These are phyloP conservation scores for Avena eriantha DNA, from an alignment of 176 grass and related monocot species.

Conservation along the genomic window DNA sequence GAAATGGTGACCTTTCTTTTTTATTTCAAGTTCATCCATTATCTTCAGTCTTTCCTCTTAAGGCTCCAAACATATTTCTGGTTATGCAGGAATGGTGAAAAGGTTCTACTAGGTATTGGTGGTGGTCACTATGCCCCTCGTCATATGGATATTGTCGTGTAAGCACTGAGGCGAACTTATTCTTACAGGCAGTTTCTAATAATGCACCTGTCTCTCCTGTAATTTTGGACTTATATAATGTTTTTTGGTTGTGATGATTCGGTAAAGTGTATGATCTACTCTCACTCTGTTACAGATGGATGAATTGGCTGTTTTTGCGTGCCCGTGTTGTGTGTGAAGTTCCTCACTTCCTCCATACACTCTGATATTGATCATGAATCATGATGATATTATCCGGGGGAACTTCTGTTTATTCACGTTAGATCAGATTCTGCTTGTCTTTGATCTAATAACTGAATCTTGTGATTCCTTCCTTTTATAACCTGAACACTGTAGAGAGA, in stretches of 20 bases:
- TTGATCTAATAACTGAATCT: not conserved
- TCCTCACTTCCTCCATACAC: not conserved
- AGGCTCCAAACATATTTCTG: conserved; percentile 21
- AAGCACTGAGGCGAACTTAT: conserved; percentile 41
- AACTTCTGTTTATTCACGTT: not conserved
- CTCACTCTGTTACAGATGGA: not conserved
- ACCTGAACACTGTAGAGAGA: conserved; percentile 1
- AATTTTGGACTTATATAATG: not conserved
- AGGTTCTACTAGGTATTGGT: conserved; percentile 89
- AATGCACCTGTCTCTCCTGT: not conserved
- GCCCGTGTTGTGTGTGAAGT: not conserved
- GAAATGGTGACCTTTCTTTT: not conserved
- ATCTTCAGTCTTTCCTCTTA: not conserved
- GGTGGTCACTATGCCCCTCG: conserved; percentile 95
- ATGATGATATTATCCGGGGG: not conserved
- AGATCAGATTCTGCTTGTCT: not conserved
- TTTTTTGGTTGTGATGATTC: conserved; percentile 14
- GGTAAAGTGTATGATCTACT: conserved; percentile 15
- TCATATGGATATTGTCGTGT: conserved; percentile 84
- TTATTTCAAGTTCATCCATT: conserved; percentile 14
- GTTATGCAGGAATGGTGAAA: conserved; percentile 63
- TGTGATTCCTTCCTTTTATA: not conserved
- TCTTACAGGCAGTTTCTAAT: conserved; percentile 23
- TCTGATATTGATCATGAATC: conserved; percentile 5
- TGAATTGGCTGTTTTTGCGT: conserved; percentile 3